Evolutionary conservation across 345 rosid genomes (phyloP).

Genomic region (Clarkia xantiana): DNA sequence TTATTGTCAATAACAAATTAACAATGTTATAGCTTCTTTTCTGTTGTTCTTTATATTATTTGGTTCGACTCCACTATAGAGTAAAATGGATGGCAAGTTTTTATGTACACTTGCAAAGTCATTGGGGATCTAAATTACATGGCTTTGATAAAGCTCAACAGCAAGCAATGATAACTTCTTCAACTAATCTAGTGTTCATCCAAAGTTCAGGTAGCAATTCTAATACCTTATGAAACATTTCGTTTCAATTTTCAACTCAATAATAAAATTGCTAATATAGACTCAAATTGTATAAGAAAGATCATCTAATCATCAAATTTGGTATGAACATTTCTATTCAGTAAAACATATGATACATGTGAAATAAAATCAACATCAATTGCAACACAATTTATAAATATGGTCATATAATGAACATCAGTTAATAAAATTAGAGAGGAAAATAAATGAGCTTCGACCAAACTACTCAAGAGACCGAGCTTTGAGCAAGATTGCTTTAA

Average conservation of each 20-base stretch:
- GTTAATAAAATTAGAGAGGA: neutral
- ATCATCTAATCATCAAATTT: too few relatives aligned
- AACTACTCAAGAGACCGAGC: constrained; percentile 73
- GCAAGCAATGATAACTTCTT: constrained; percentile 58
- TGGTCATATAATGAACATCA: too few relatives aligned
- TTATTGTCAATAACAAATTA: constrained; percentile 53
- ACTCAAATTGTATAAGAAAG: too few relatives aligned
- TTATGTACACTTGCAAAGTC: constrained; percentile 66
- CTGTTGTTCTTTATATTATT: constrained; percentile 30
- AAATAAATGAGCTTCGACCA: constrained; percentile 43
- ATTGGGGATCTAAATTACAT: constrained; percentile 74
- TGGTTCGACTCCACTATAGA: constrained; percentile 64
- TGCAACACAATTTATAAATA: too few relatives aligned
- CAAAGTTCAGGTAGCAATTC: constrained; percentile 69
- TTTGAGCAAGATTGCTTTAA: constrained; percentile 84
- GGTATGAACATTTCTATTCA: too few relatives aligned
- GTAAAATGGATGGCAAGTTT: constrained; percentile 56
- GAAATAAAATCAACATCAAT: too few relatives aligned
- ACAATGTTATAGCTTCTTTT: constrained; percentile 87
- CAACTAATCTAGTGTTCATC: constrained; percentile 51
- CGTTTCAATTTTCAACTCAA: neutral
- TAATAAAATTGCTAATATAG: too few relatives aligned
- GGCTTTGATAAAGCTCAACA: constrained; percentile 61
- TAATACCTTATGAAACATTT: constrained; percentile 65
- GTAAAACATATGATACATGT: too few relatives aligned